Conservation (phyloP, 1,284 basidiomycete species). For the Malassezia globosa region DNA sequence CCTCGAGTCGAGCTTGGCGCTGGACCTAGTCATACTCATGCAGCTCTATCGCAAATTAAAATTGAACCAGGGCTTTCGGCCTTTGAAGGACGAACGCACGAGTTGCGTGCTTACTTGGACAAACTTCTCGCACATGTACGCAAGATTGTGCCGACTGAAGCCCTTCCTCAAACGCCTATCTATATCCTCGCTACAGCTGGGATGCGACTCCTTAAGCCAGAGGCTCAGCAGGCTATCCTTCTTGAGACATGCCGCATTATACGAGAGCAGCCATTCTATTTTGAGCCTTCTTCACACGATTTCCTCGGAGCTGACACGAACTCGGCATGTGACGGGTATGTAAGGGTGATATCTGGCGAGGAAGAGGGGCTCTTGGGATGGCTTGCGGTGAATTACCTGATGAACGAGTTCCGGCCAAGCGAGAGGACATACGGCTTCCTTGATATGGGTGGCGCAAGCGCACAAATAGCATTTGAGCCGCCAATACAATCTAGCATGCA, state of each 20-base stretch:
- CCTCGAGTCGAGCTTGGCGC: slow-evolving; percentile 88
- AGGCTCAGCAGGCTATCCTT: slow-evolving; percentile 63
- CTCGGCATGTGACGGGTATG: slow-evolving; percentile 59
- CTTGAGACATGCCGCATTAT: slow-evolving; percentile 68
- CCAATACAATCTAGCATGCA: slow-evolving; percentile 44
- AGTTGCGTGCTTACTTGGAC: slow-evolving; percentile 63
- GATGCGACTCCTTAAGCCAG: slow-evolving; percentile 72
- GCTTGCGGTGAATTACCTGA: slow-evolving; percentile 95
- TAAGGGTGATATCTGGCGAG: slow-evolving; percentile 90
- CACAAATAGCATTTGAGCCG: slow-evolving; percentile 84
- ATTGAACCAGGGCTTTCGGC: slow-evolving; percentile 92
- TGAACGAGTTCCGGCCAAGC: slow-evolving; percentile 73
- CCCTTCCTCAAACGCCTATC: slow-evolving; percentile 71
- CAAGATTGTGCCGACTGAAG: slow-evolving; percentile 69
- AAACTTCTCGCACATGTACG: slow-evolving; percentile 75
- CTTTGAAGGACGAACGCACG: slow-evolving; percentile 60
- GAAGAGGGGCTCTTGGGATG: slow-evolving; percentile 97
- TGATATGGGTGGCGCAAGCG: slow-evolving; percentile 98
- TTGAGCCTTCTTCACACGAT: neutral
- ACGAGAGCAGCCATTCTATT: slow-evolving; percentile 35
- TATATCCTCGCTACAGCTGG: slow-evolving; percentile 94
- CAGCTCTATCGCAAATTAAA: slow-evolving; percentile 66
- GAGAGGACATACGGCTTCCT: slow-evolving; percentile 77
- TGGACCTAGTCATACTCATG: slow-evolving; percentile 53
- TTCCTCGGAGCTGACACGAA: slow-evolving; percentile 4